Percentiles rank a stretch among this genome's conserved stretches.
These are phyloP conservation scores for Pistacia integerrima DNA, from an alignment of 345 rosid species.

Conservation along the genomic window DNA sequence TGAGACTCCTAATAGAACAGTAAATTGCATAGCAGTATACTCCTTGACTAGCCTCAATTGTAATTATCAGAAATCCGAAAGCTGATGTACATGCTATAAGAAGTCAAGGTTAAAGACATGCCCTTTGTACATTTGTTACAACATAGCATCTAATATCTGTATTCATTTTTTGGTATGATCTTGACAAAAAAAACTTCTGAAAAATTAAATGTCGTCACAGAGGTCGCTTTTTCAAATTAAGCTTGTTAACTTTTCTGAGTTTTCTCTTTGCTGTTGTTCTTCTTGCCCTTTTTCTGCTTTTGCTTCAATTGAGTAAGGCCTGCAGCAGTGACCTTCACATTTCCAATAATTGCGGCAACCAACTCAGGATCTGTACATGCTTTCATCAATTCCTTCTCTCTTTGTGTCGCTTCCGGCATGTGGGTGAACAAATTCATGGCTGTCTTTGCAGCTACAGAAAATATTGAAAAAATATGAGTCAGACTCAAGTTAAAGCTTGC, in stretches of 20 bases:
- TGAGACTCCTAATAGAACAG: too few relatives aligned
- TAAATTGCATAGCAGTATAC: too few relatives aligned
- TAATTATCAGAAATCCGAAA: too few relatives aligned
- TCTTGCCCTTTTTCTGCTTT: conserved; percentile 92
- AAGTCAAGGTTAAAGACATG: not conserved
- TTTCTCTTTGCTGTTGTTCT: conserved; percentile 40
- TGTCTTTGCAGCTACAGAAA: conserved; percentile 71
- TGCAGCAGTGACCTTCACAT: conserved; percentile 84
- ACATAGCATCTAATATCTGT: not conserved
- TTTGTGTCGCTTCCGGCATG: conserved; percentile 68
- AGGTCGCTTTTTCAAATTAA: too few relatives aligned
- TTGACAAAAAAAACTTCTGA: not conserved
- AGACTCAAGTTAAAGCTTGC: not conserved
- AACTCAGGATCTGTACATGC: conserved; percentile 95
- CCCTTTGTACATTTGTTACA: not conserved
- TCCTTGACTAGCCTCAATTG: too few relatives aligned
- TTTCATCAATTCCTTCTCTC: conserved; percentile 97
- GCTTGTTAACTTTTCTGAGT: conserved; percentile 26
- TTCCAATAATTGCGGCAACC: conserved; percentile 88
- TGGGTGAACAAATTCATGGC: conserved; percentile 93
- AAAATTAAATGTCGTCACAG: too few relatives aligned
- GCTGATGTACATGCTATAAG: too few relatives aligned
- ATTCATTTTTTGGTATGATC: not conserved
- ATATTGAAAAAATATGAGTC: not conserved
- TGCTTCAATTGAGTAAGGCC: conserved; percentile 95